Percentiles rank a stretch among this genome's conserved stretches.
These are phyloP conservation scores for Melaleuca alternifolia DNA, from an alignment of 345 rosid genomes.

Conservation along the genomic window DNA sequence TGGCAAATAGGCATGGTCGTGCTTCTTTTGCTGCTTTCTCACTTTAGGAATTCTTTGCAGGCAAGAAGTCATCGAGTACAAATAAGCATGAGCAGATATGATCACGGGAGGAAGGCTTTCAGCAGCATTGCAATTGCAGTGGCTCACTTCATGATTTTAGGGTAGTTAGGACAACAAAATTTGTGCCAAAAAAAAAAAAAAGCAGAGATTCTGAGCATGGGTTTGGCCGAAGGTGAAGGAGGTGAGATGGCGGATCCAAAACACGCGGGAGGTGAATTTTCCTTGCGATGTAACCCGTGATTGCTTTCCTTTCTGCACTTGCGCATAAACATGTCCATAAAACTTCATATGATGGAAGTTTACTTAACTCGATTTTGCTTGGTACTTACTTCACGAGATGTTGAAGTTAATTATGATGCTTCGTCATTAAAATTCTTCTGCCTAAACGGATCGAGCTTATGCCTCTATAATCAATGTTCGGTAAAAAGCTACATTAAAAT, in stretches of 20 bases:
- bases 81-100: constrained; percentile 16
- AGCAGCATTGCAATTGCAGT: neutral
- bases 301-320: neutral
- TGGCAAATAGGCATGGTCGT: constrained; percentile 23
- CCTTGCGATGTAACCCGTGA: neutral
- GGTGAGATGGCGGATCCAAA: neutral
- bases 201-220: constrained; percentile 3
- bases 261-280: neutral
- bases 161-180: constrained; percentile 30
- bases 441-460: neutral
- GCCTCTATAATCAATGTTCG: neutral
- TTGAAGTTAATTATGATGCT: neutral
- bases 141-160: constrained; percentile 13
- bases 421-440: neutral
- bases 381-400: neutral
- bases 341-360: neutral
- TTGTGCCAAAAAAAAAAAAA: constrained; percentile 27
- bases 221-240: neutral
- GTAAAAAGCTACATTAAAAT: neutral
- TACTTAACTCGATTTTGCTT: neutral
- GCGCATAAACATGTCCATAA: neutral
- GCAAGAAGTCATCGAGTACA: constrained; percentile 28
- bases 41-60: constrained; percentile 16
- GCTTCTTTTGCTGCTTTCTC: constrained; percentile 22
- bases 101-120: neutral